phyloP scores from a whole-genome alignment of 2,329 filamentous ascomycete species.

The Tricladium varicosporioides region DNA sequence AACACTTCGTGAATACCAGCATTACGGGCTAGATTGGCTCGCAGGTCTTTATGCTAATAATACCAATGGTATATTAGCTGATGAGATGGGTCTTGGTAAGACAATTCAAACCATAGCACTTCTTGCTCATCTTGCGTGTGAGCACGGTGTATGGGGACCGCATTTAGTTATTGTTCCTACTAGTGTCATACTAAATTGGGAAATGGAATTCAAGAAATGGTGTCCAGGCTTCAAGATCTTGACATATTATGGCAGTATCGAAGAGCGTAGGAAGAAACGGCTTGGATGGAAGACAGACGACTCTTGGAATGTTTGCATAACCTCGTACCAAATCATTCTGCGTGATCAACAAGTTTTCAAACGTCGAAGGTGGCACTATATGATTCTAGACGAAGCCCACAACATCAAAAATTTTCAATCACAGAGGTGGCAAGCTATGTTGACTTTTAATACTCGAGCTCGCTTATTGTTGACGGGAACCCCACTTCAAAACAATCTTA shows the following conservation, averaged over 20 bases:
- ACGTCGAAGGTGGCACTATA: constrained; percentile 91
- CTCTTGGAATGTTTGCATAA: constrained; percentile 95
- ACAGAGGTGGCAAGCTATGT: constrained; percentile 90
- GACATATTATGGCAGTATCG: constrained; percentile 91
- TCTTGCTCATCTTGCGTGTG: constrained; percentile 85
- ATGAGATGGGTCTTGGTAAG: constrained; percentile 98
- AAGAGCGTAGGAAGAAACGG: constrained; percentile 88
- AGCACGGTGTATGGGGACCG: constrained; percentile 90
- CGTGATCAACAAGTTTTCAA: constrained; percentile 95
- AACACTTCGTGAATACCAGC: constrained; percentile 91
- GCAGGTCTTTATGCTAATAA: constrained; percentile 87
- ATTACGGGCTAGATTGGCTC: constrained; percentile 96
- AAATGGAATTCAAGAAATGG: constrained; percentile 99
- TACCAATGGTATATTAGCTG: constrained; percentile 93
- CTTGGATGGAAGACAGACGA: constrained; percentile 92
- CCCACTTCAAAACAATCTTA: constrained; percentile 93
- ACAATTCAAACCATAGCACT: constrained; percentile 97
- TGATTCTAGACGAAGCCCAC: constrained; percentile 97
- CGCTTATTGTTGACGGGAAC: constrained; percentile 89
- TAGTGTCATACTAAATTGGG: constrained; percentile 99
- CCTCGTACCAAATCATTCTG: constrained; percentile 93
- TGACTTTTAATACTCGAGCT: constrained; percentile 88
- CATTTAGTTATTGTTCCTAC: constrained; percentile 96
- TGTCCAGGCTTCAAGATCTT: constrained; percentile 97
- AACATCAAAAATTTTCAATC: constrained; percentile 99